Evolutionary conservation across 192 early-diverging fungal species (phyloP), one percentile per base, ranked within the genome.

Genomic region (Phycomyces blakesleeanus): DNA sequence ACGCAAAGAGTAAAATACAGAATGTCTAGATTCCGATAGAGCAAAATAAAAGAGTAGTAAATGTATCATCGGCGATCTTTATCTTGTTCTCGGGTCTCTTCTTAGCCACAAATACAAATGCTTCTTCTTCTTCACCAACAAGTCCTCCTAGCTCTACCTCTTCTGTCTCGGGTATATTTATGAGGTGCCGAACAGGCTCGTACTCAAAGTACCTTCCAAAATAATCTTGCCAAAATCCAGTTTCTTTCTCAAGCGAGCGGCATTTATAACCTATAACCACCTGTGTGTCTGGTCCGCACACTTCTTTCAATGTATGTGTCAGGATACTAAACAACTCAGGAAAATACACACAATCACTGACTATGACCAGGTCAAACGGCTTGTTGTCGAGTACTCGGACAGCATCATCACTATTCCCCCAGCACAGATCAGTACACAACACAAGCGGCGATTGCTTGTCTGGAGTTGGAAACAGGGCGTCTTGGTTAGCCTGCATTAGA

Each of bases 261-360:
- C 75, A 73, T 55, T 83, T 80, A 59, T 83, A 83, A 5, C 78
- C 81, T 53, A 83, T 71, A 10, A 83, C 58, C 11, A 83, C 62
- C 38, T 55, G 34, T 0, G 81, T 83, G 10, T 64, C 54, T 4
- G 44, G 4, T 25, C 42, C 39, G 6, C 78, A 75, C 0, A 83
- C 62, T 18, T 78, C 69, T 24, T 61, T 55, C 21, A 83, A 25
- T 0, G 81, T 83, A 5, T 78, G 66, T 1, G 74, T 26, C 10
- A 83, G 47, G 15, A 66, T 44, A 0, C 51, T 59, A 52, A 80
- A 83, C 29, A 80, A 39, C 40, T 83, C 81, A 5, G 75, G 78
- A n/a, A 80, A 83, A 44, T 83, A 80, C 5, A 80, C 76, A 29
- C 76, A 63, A 66, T 83, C 81, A 27, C 74, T 76, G 6, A 77